Percentiles rank a stretch among this genome's conserved stretches.
These are phyloP conservation scores for Trichoderma reesei DNA, from an alignment of 495 filamentous ascomycete genomes.

Conservation along the genomic window DNA sequence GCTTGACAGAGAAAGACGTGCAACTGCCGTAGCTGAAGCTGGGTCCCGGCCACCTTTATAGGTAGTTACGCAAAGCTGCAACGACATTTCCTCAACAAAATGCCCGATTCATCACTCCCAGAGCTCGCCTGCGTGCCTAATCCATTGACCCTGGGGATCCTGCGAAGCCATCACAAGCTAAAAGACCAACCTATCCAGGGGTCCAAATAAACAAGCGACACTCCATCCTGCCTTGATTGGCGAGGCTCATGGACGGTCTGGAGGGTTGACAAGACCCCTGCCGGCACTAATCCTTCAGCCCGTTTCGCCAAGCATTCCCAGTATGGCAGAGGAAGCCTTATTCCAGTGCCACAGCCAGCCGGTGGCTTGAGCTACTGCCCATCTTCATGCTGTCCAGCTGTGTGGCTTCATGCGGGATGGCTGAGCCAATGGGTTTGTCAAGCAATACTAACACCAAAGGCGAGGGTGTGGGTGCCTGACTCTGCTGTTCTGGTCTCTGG, in stretches of 20 bases:
- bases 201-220: background rate
- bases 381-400: background rate
- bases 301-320: background rate
- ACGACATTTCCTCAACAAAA: background rate
- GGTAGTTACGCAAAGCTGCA: background rate
- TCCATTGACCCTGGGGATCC: background rate
- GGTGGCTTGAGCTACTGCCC: background rate
- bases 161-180: background rate
- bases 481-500: background rate
- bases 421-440: background rate
- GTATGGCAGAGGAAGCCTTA: background rate
- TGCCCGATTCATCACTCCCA: background rate
- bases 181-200: background rate
- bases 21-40: background rate
- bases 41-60: background rate
- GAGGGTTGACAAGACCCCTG: background rate
- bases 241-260: background rate
- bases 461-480: background rate
- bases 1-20: background rate
- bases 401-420: background rate
- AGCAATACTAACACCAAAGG: background rate
- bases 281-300: constrained; percentile 1
- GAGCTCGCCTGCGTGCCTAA: background rate
- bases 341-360: background rate
- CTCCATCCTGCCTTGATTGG: background rate